Evolutionary conservation across 1,284 basidiomycete genomes (phyloP).

Genomic region (Microbotryum violaceum): DNA sequence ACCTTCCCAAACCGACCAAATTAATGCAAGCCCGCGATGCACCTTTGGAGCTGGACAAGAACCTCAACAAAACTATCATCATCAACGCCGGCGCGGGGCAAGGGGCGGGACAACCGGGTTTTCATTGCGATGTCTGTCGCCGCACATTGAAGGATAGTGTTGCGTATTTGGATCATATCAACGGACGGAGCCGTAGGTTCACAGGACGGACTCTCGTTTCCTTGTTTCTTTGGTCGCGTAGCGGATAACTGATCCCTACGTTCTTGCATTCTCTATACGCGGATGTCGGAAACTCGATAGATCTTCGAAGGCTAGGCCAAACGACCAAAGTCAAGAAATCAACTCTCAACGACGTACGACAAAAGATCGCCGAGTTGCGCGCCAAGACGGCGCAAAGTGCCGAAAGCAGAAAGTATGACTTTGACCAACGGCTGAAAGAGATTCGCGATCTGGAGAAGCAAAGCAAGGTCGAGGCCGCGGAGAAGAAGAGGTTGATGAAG

Average conservation of each 20-base stretch:
- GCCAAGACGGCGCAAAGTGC: slow-evolving; percentile 74
- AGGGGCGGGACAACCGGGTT: slow-evolving; percentile 81
- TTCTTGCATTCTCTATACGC: slow-evolving; percentile 1
- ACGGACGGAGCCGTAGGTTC: slow-evolving; percentile 78
- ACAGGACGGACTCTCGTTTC: neutral
- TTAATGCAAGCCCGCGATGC: slow-evolving; percentile 74
- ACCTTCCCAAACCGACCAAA: slow-evolving; percentile 80
- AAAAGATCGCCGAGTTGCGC: slow-evolving; percentile 76
- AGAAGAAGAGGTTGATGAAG: slow-evolving; percentile 60
- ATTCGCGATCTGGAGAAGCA: slow-evolving; percentile 64
- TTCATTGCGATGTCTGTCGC: slow-evolving; percentile 82
- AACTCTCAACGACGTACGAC: slow-evolving; percentile 82
- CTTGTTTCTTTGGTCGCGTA: neutral
- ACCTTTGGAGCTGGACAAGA: slow-evolving; percentile 79
- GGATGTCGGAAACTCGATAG: slow-evolving; percentile 44
- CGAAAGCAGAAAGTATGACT: slow-evolving; percentile 80
- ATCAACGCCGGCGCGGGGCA: slow-evolving; percentile 62
- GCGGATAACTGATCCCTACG: neutral
- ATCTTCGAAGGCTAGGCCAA: slow-evolving; percentile 85
- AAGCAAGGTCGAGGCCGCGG: slow-evolving; percentile 55
- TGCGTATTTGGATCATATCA: slow-evolving; percentile 92
- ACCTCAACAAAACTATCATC: slow-evolving; percentile 83
- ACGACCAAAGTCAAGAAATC: slow-evolving; percentile 84
- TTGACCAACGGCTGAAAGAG: slow-evolving; percentile 75
- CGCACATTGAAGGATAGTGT: slow-evolving; percentile 88